A percentile compares a stretch with the other conserved stretches of the same genome.
Evolutionary conservation across 768 basidiomycete genomes (phyloP).

Genomic region (Dendrothele bispora): DNA sequence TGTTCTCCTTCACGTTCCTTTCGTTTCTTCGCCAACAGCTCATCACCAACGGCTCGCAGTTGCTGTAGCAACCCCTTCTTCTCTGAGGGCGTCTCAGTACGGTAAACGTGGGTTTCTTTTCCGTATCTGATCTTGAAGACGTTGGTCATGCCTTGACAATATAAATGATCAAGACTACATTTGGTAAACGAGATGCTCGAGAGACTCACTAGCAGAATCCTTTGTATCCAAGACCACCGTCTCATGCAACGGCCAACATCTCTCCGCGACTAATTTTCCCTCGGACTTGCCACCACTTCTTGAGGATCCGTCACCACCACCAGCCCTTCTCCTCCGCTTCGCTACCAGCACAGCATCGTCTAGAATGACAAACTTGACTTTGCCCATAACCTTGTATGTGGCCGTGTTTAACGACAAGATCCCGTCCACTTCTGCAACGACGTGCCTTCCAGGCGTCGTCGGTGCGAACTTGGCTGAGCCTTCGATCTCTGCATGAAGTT

Average conservation of each 20-base stretch:
- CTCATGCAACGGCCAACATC: conserved; percentile 91
- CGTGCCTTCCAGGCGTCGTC: conserved; percentile 86
- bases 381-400: conserved; percentile 89
- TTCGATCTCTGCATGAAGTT: conserved; percentile 85
- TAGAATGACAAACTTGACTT: conserved; percentile 86
- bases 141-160: conserved; percentile 72
- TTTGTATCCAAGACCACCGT: conserved; percentile 96
- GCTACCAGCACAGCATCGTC: conserved; percentile 93
- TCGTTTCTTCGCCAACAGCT: conserved; percentile 81
- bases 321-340: conserved; percentile 66
- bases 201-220: conserved; percentile 83
- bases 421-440: conserved; percentile 82
- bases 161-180: neutral
- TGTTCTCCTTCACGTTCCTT: conserved; percentile 95
- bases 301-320: conserved; percentile 39
- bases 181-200: conserved; percentile 3
- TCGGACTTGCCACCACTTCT: conserved; percentile 48
- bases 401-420: conserved; percentile 88
- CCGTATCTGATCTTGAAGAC: conserved; percentile 94
- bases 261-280: conserved; percentile 87
- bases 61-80: conserved; percentile 85
- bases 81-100: conserved; percentile 77
- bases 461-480: conserved; percentile 96
- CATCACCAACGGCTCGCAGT: conserved; percentile 92
- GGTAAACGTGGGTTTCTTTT: conserved; percentile 93